phyloP scores from a whole-genome alignment of 305 asterid species.

The Coffea humblotiana region DNA sequence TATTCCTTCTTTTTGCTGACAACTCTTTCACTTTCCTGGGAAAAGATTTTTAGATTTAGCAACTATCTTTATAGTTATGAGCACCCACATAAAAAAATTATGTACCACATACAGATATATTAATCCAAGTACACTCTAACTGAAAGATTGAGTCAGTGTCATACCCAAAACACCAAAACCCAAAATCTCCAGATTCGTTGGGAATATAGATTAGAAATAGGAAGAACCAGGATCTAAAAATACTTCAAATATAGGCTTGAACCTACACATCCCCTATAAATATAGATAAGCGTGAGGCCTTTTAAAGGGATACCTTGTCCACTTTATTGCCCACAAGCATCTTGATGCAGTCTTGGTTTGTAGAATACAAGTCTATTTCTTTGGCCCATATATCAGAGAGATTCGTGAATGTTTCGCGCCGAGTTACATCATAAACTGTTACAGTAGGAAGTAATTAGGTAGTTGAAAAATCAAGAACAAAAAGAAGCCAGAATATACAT shows the following conservation, averaged over 20 bases:
- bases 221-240: neutral
- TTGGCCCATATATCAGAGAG: slow-evolving; percentile 93
- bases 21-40: slow-evolving; percentile 82
- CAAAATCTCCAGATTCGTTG: neutral
- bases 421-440: slow-evolving; percentile 91
- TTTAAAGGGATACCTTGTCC: slow-evolving; percentile 45
- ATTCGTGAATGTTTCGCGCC: slow-evolving; percentile 89
- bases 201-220: neutral
- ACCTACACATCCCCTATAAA: neutral
- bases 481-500: neutral
- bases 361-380: slow-evolving; percentile 90
- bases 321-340: slow-evolving; percentile 88
- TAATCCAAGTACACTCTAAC: neutral
- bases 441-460: slow-evolving; percentile 9
- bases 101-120: neutral
- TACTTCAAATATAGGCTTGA: neutral
- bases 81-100: neutral
- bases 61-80: neutral
- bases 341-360: slow-evolving; percentile 91
- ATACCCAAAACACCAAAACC: neutral
- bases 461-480: neutral
- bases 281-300: neutral
- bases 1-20: slow-evolving; percentile 87
- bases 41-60: neutral
- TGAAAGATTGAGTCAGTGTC: neutral